Percentiles rank a stretch among this genome's conserved stretches.
Conservation (phyloP, 1,284 basidiomycete genomes). For the Erythrobasidium hasegawianum region DNA sequence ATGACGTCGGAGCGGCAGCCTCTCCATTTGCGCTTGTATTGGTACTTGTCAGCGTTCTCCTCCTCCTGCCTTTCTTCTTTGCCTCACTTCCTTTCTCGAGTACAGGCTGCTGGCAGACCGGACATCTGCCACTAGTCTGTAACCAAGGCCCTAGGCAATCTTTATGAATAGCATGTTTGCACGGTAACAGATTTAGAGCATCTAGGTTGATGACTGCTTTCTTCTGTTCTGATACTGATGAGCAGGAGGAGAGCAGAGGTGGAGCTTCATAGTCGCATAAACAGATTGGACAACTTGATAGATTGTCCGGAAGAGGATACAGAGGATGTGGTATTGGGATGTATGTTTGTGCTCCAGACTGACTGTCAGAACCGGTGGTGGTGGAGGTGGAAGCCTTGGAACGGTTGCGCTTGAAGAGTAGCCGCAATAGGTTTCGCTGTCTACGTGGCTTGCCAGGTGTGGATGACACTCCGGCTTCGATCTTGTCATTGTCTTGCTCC, state of each 20-base stretch:
- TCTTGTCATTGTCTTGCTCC: not conserved
- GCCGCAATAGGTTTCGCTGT: slow-evolving; percentile 11
- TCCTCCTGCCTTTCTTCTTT: slow-evolving; percentile 11
- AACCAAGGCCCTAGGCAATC: slow-evolving; percentile 37
- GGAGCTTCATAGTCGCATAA: slow-evolving; percentile 34
- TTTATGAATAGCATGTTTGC: slow-evolving; percentile 35
- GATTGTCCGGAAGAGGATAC: slow-evolving; percentile 27
- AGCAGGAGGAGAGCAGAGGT: slow-evolving; percentile 1
- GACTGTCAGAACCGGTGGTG: not conserved
- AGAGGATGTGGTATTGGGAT: slow-evolving; percentile 27
- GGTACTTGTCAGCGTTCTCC: not conserved
- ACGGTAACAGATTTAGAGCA: slow-evolving; percentile 25
- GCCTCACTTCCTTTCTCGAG: not conserved
- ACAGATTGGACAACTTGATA: slow-evolving; percentile 37
- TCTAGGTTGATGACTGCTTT: slow-evolving; percentile 22
- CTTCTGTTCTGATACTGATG: slow-evolving; percentile 1
- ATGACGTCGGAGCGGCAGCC: no score
- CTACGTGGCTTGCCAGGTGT: not conserved
- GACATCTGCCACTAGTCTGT: slow-evolving; percentile 32
- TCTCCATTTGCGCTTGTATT: no score
- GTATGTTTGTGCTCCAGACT: not conserved
- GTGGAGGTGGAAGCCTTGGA: not conserved
- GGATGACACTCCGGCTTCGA: no score
- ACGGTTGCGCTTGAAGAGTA: slow-evolving; percentile 16
- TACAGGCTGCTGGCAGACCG: slow-evolving; percentile 32